A percentile compares a stretch with the other conserved stretches of the same genome.
These are phyloP conservation scores for Colletotrichum viniferum DNA, from an alignment of 2,329 filamentous ascomycete genomes.

Conservation along the genomic window DNA sequence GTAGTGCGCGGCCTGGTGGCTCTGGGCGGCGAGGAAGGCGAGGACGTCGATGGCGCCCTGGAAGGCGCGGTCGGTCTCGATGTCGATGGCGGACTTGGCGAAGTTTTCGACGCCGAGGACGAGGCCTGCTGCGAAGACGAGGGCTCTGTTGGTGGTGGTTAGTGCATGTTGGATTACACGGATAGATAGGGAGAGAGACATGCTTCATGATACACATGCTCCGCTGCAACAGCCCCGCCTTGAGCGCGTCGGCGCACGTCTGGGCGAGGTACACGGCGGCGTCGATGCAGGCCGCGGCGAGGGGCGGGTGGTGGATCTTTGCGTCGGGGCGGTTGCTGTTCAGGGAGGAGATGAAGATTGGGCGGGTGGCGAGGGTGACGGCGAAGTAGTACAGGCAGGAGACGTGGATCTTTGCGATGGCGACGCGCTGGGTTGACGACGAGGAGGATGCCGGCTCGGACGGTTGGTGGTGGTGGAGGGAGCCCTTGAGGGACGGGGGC, in stretches of 20 bases:
- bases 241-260: background rate
- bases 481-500: slow-evolving; percentile 36
- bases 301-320: background rate
- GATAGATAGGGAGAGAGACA: too few relatives aligned
- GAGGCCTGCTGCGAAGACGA: slow-evolving; percentile 61
- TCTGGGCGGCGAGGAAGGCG: slow-evolving; percentile 27
- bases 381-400: background rate
- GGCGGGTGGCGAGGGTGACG: background rate
- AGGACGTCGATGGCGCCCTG: slow-evolving; percentile 54
- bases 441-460: slow-evolving; percentile 16
- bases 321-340: background rate
- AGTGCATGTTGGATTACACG: fast-evolving
- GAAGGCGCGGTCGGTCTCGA: slow-evolving; percentile 54
- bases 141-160: slow-evolving; percentile 36
- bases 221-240: background rate
- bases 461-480: slow-evolving; percentile 38
- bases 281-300: slow-evolving; percentile 57
- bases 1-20: slow-evolving; percentile 62
- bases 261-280: background rate
- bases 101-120: slow-evolving; percentile 63
- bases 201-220: background rate
- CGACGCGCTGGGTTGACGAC: background rate
- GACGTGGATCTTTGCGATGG: background rate
- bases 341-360: background rate
- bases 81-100: slow-evolving; percentile 47